phyloP scores from a whole-genome alignment of 2,329 filamentous ascomycete genomes.

The Beauveria medogensis region DNA sequence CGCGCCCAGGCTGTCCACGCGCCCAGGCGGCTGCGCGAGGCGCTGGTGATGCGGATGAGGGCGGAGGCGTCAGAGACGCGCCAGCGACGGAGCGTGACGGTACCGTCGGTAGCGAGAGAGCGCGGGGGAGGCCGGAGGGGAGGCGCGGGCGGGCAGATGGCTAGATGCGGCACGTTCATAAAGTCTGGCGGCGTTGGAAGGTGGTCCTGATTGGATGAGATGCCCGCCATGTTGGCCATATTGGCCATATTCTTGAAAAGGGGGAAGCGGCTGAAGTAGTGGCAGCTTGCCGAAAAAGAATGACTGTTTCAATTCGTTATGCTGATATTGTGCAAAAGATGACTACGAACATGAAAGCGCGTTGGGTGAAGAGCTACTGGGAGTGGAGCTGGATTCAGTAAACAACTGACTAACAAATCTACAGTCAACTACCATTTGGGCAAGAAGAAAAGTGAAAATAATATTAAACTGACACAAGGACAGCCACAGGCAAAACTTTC shows the following conservation, averaged over 20 bases:
- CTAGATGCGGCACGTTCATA: neutral
- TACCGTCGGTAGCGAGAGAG: neutral
- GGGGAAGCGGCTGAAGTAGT: no score
- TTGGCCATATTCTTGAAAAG: neutral
- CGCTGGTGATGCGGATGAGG: neutral
- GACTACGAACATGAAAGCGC: no score
- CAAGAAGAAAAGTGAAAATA: no score
- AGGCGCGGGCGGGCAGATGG: conserved; percentile 1
- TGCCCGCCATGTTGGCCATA: neutral
- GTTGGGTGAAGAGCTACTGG: no score
- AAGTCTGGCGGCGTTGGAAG: neutral
- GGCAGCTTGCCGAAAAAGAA: no score
- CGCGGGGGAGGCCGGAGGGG: neutral
- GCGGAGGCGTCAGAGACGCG: neutral
- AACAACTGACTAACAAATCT: no score
- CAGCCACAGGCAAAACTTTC: no score
- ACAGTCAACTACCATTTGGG: no score
- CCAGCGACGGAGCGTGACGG: conserved; percentile 4
- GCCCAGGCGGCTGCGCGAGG: neutral
- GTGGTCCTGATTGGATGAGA: neutral
- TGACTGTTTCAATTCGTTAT: neutral
- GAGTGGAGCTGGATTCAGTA: no score
- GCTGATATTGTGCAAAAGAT: neutral
- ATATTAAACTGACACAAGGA: no score
- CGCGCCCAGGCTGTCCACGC: conserved; percentile 1